Percentiles rank a stretch among this genome's conserved stretches.
These are phyloP conservation scores for Drechslerella dactyloides DNA, from an alignment of 2,329 filamentous ascomycete species.

Conservation along the genomic window DNA sequence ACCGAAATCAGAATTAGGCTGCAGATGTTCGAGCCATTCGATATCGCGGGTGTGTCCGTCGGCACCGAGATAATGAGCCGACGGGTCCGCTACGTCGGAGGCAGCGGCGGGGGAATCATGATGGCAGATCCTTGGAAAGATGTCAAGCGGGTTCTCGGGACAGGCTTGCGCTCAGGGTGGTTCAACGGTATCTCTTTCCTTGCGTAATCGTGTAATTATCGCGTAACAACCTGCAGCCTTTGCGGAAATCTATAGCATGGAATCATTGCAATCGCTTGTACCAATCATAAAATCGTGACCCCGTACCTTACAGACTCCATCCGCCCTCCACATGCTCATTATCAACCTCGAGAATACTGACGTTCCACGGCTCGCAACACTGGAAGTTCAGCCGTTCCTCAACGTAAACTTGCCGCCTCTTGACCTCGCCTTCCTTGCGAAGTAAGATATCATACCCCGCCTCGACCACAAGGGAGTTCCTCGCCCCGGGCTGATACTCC, in stretches of 20 bases:
- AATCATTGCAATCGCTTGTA: too few relatives aligned
- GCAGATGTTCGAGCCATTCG: slow-evolving; percentile 18
- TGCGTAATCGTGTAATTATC: not conserved
- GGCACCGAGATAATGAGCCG: not conserved
- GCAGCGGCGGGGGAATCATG: not conserved
- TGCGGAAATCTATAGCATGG: too few relatives aligned
- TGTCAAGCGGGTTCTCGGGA: not conserved
- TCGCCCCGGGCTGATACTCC: slow-evolving; percentile 17
- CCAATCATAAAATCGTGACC: too few relatives aligned
- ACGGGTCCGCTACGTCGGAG: not conserved
- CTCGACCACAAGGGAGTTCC: slow-evolving; percentile 32
- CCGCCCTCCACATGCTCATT: not conserved
- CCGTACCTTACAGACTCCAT: not conserved
- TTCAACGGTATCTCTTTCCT: not conserved
- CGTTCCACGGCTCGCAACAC: slow-evolving; percentile 27
- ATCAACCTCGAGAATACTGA: slow-evolving; percentile 5
- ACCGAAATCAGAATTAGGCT: slow-evolving; percentile 13
- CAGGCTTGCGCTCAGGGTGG: not conserved
- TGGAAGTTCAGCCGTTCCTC: slow-evolving; percentile 20
- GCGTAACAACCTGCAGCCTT: too few relatives aligned
- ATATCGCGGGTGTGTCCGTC: not conserved
- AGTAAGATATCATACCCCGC: slow-evolving; percentile 26
- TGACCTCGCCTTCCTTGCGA: not conserved
- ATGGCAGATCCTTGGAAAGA: not conserved
- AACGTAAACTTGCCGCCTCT: slow-evolving; percentile 23